Evolutionary conservation across 108 stramenopile genomes (phyloP), one percentile per base, ranked within the genome.

Genomic region (Cylindrotheca fusiformis): DNA sequence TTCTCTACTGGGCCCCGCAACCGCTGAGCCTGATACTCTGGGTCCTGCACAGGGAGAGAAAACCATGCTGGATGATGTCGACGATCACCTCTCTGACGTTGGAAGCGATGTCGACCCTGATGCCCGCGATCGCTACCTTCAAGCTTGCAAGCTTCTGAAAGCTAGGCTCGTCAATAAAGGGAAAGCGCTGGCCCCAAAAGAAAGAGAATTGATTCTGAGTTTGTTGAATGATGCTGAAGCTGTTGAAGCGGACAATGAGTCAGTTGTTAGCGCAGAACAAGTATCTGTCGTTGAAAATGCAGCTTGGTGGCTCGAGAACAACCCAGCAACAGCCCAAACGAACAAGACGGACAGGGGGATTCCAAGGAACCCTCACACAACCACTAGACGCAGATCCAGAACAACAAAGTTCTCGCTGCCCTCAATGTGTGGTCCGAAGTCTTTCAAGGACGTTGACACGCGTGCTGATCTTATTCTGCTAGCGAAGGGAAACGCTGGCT

Each of bases 111-210:
- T 69, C 22, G 72, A 70, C 32, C 61, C 52, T 20, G 65, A 48
- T 26, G 52, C 53, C 32, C 57, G 54, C 32, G 56, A 74, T 54
- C 68, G 69, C 45, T 79, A 79, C 49, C 48, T 79, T 10, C 12
- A 69, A 22, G 72, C 78, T 2, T 79, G 78, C 32, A 65, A 69
- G 21, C 45, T 79, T 60, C 58, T 79, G 19, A 74, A 74, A 53
- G 61, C 19, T 5, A 52, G 63, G 0, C n/a, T 79, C 12, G 54
- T 67, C 20, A 24, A 68, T 32, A 65, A 67, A 55, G 59, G 72
- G 10, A 44, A 54, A 45, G 4, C 50, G 17, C 30, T 68, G 20
- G 21, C 33, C 31, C 44, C 60, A 1, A 32, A 59, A 1, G 71
- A 71, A 49, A 47, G 52, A 30, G 60, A 63, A 55, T 77, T 69